These are phyloP conservation scores for Murraya koenigii DNA, from an alignment of 345 rosid species.

Conservation along the genomic window DNA sequence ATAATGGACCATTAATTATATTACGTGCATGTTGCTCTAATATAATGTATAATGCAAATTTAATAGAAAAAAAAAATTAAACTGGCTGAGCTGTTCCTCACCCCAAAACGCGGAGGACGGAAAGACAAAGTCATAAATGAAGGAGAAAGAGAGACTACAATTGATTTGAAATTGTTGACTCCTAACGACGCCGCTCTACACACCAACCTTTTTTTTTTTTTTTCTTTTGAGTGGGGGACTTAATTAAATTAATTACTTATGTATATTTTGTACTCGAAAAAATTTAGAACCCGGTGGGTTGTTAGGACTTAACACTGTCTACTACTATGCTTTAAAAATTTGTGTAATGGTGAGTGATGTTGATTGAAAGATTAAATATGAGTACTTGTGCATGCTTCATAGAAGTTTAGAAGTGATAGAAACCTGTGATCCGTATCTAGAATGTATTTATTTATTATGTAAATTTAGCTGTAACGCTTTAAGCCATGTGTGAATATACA, in stretches of 20 bases:
- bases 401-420: slow-evolving; percentile 2
- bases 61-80: no score
- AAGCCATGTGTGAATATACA: background rate
- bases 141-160: background rate
- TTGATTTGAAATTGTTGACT: background rate
- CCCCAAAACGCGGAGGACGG: background rate
- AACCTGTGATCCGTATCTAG: background rate
- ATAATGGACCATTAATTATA: no score
- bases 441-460: background rate
- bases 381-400: background rate
- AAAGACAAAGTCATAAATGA: background rate
- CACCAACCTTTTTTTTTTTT: background rate
- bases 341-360: background rate
- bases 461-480: background rate
- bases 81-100: background rate
- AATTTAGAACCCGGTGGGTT: no score
- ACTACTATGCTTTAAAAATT: background rate
- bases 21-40: no score
- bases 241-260: no score
- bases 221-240: no score
- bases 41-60: no score
- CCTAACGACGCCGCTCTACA: background rate
- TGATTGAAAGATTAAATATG: background rate
- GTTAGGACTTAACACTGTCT: background rate
- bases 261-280: background rate